These are phyloP conservation scores for Mycena rosella DNA, from an alignment of 768 basidiomycete genomes.

Conservation along the genomic window DNA sequence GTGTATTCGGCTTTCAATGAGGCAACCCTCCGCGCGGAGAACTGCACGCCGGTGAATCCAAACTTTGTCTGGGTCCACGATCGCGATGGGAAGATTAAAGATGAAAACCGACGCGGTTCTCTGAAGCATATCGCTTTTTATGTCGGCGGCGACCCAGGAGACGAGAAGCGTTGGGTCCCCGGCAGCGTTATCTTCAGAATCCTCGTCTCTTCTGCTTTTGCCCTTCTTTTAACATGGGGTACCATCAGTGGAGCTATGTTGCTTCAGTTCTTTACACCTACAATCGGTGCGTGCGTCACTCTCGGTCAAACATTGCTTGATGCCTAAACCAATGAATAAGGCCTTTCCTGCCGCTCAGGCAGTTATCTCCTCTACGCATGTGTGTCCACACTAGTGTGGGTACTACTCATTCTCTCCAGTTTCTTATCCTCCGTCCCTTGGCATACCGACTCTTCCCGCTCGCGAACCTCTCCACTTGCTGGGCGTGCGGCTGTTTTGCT, in stretches of 20 bases:
- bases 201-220: slow-evolving; percentile 26
- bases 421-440: slow-evolving; percentile 33
- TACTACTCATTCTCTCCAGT: slow-evolving; percentile 43
- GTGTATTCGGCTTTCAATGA: slow-evolving; percentile 36
- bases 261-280: slow-evolving; percentile 31
- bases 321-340: slow-evolving; percentile 22
- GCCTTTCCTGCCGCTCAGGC: slow-evolving; percentile 48
- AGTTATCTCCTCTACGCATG: slow-evolving; percentile 46
- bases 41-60: slow-evolving; percentile 33
- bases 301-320: not conserved
- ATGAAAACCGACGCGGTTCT: slow-evolving; percentile 13
- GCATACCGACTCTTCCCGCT: not conserved
- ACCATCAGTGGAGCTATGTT: slow-evolving; percentile 36
- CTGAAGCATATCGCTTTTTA: slow-evolving; percentile 1
- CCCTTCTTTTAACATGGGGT: slow-evolving; percentile 35
- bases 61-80: slow-evolving; percentile 25
- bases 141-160: not conserved
- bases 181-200: slow-evolving; percentile 19
- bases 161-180: not conserved
- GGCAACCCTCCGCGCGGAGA: slow-evolving; percentile 30
- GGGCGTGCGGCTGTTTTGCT: slow-evolving; percentile 40
- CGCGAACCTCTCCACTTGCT: slow-evolving; percentile 34
- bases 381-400: slow-evolving; percentile 47
- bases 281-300: slow-evolving; percentile 14
- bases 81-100: not conserved